Evolutionary conservation across 495 filamentous ascomycete genomes (phyloP), one percentile per base, ranked within the genome.

Genomic region (Talaromyces liani): DNA sequence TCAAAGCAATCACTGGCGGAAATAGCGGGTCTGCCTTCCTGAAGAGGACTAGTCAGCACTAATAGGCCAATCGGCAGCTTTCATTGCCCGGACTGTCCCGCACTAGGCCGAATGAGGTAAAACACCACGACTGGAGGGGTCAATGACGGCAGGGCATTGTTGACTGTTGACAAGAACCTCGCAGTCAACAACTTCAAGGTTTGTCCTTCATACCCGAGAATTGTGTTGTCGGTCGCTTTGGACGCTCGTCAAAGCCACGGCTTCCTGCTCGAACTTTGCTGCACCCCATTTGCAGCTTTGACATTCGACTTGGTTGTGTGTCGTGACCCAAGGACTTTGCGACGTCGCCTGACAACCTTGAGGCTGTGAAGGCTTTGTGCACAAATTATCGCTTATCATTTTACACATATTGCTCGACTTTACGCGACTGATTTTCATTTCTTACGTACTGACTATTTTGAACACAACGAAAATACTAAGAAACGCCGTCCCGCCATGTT

Each of bases 291-390:
- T 20, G 36, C 14, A 49, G n/a, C 45, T 49, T n/a, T 20, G 45
- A 49, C 45, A 9, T 20, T 22, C 45, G 22, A 18, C 24, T n/a
- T 18, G n/a, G 24, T 55, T 29, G 51, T 16, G 51, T 29, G 51
- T 24, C 75, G 41, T 67, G 70, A 58, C 76, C 77, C 4, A 9
- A 72, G 67, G 74, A 5, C 18, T 49, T 53, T 55, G 9, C 51
- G 51, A 55, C 51, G 51, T 29, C 20, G 51, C 51, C 51, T 55
- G 51, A 55, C 8, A 29, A 55, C 45, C 1, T 18, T 6, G 24
- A 53, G 18, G 1, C 22, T 24, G n/a, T 20, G 36, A 41, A 41
- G 36, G 4, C 14, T 41, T 16, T 41, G n/a, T 49, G 45, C 18
- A 9, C 5, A 49, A 31, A 9, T 49, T 20, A 0, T 47, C 34